Evolutionary conservation across 805 yeast species (phyloP), one percentile per base, ranked within the genome.

Genomic region (Myxozyma neotropica): DNA sequence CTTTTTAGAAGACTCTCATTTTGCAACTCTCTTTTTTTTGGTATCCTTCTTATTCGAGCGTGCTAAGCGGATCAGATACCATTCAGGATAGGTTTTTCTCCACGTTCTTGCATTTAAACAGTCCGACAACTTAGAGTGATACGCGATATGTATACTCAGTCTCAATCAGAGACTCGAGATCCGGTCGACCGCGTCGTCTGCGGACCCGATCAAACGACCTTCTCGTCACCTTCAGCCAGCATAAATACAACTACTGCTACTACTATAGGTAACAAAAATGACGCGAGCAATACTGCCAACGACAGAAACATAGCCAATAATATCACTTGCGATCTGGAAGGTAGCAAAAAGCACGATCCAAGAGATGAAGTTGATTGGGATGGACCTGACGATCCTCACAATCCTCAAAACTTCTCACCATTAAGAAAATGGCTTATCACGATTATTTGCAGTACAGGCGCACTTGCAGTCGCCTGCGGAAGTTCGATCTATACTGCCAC

Each of bases 401-500:
- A 78, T 58, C 79, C 80, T 2, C 69, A 72, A 59, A 73, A 72
- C 59, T 64, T 72, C 42, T 64, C 75, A 6, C 46, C 36, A 2
- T 60, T 67, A 15, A 55, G 72, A 24, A 77, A 77, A 61, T 79
- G 81, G 81, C 19, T 71, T 1, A 72, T 69, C 59, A 75, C 80
- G 2, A 46, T 70, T 6, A 36, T 70, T 7, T 57, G 70, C 44
- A 57, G 68, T 23, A 50, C 57, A 17, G 66, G 64, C 6, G 68
- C 69, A 1, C 54, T 70, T 5, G 47, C 47, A n/a, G 65, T 59
- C 50, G 79, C 85, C 2, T 72, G 81, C 53, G 77, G 83, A 19
- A 79, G 83, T 4, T 81, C 85, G 1, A 73, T 79, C 45, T 83
- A 78, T 72, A 76, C 81, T 15, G 71, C 77, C 48, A 79, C 82